Evolutionary conservation across 306 rosid genomes (phyloP).

Genomic region (Arachis stenosperma): DNA sequence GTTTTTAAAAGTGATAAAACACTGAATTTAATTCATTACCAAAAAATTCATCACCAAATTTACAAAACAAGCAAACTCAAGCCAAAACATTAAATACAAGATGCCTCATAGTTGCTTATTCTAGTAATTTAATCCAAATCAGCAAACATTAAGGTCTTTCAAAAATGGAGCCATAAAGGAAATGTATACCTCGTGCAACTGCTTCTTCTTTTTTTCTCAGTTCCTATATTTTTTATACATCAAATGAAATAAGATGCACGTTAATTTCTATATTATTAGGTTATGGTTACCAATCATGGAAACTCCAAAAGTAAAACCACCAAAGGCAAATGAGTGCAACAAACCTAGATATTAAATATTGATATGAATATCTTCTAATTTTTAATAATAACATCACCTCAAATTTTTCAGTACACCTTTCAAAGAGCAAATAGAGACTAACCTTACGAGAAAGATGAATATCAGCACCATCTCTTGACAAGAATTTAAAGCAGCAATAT

Average conservation of each 20-base stretch:
- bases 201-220: constrained; percentile 86
- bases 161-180: constrained; percentile 18
- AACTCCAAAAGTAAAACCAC: constrained; percentile 23
- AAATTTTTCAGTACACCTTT: too few species aligned
- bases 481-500: too few species aligned
- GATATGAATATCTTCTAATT: too few species aligned
- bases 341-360: too few species aligned
- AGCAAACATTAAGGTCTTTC: not conserved
- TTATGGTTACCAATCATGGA: constrained; percentile 14
- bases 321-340: not conserved
- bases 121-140: not conserved
- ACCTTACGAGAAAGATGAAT: too few species aligned
- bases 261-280: constrained; percentile 18
- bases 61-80: not conserved
- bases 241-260: constrained; percentile 15
- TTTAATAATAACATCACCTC: too few species aligned
- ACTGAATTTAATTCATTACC: not conserved
- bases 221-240: constrained; percentile 55
- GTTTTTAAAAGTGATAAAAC: constrained; percentile 8
- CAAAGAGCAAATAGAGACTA: too few species aligned
- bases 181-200: constrained; percentile 73
- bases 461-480: too few species aligned
- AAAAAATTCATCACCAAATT: not conserved
- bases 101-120: not conserved
- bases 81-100: constrained; percentile 18